Conservation (phyloP, 345 rosid genomes). For the Eucalyptus sp. region DNA sequence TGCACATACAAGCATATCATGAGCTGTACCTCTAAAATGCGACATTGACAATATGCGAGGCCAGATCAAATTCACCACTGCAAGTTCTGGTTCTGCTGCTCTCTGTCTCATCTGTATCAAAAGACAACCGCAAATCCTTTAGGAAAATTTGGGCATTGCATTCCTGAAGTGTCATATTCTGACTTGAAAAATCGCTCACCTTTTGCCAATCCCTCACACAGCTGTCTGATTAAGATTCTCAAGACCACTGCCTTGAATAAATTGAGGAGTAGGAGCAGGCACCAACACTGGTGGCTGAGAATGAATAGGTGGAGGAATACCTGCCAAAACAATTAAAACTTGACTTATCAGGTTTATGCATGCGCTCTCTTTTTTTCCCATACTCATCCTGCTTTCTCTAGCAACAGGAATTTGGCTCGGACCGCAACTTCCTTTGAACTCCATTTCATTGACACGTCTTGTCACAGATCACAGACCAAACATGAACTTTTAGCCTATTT, state of each 20-base stretch:
- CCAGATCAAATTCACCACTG: slow-evolving; percentile 68
- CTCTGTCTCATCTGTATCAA: slow-evolving; percentile 62
- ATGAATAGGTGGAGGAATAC: slow-evolving; percentile 34
- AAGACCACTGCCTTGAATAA: slow-evolving; percentile 18
- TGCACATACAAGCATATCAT: background rate
- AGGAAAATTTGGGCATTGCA: background rate
- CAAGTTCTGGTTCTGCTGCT: slow-evolving; percentile 63
- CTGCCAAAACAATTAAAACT: slow-evolving; percentile 7
- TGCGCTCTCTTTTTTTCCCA: background rate
- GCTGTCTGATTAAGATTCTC: slow-evolving; percentile 57
- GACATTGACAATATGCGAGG: slow-evolving; percentile 56
- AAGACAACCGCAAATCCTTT: slow-evolving; percentile 24
- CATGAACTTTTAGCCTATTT: background rate
- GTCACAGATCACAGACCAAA: background rate
- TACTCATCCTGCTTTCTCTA: background rate
- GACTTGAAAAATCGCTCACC: slow-evolving; percentile 7
- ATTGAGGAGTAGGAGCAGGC: slow-evolving; percentile 51
- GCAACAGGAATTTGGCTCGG: background rate
- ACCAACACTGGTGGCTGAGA: slow-evolving; percentile 51
- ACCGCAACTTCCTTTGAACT: background rate
- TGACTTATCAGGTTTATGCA: background rate
- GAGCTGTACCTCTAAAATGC: slow-evolving; percentile 69
- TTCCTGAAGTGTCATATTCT: background rate
- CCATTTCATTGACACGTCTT: background rate
- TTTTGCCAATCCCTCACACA: slow-evolving; percentile 50